A percentile compares a stretch with the other conserved stretches of the same genome.
Evolutionary conservation across 257 asterid species (phyloP).

Genomic region (Prunella vulgaris): DNA sequence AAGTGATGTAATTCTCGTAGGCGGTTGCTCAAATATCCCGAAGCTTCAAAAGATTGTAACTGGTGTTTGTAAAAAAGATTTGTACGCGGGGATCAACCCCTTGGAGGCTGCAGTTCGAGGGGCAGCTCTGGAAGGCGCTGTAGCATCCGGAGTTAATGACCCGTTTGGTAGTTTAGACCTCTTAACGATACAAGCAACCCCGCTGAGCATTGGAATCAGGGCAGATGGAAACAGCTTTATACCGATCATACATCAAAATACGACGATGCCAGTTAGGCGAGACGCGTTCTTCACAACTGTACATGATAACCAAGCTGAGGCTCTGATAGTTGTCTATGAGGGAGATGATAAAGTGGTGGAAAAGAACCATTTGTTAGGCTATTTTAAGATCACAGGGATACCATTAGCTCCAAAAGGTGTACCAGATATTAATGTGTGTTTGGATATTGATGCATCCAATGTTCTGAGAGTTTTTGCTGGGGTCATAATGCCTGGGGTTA

Average conservation of each 20-base stretch:
- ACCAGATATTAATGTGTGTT: constrained; percentile 65
- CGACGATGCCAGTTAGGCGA: constrained; percentile 57
- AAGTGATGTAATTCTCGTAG: constrained; percentile 65
- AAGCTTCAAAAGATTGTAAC: constrained; percentile 32
- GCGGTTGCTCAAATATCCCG: constrained; percentile 80
- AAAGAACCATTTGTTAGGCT: constrained; percentile 71
- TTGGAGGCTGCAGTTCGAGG: constrained; percentile 85
- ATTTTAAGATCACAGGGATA: constrained; percentile 64
- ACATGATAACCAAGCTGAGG: constrained; percentile 67
- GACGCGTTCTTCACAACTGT: constrained; percentile 62
- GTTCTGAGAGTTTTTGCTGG: constrained; percentile 61
- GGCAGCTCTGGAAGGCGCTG: constrained; percentile 86
- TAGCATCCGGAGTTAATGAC: constrained; percentile 69
- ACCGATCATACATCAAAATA: constrained; percentile 54
- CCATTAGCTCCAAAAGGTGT: constrained; percentile 71
- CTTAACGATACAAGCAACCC: constrained; percentile 64
- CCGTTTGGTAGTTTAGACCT: constrained; percentile 78
- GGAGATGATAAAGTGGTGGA: constrained; percentile 45
- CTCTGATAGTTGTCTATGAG: constrained; percentile 66
- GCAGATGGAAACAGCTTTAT: constrained; percentile 54
- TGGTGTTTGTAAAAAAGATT: constrained; percentile 36
- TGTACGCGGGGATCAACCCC: constrained; percentile 49
- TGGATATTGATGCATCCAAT: constrained; percentile 71
- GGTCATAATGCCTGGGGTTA: constrained; percentile 40
- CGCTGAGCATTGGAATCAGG: constrained; percentile 60